Conservation (phyloP, 768 basidiomycete genomes). For the Paxillus involutus region DNA sequence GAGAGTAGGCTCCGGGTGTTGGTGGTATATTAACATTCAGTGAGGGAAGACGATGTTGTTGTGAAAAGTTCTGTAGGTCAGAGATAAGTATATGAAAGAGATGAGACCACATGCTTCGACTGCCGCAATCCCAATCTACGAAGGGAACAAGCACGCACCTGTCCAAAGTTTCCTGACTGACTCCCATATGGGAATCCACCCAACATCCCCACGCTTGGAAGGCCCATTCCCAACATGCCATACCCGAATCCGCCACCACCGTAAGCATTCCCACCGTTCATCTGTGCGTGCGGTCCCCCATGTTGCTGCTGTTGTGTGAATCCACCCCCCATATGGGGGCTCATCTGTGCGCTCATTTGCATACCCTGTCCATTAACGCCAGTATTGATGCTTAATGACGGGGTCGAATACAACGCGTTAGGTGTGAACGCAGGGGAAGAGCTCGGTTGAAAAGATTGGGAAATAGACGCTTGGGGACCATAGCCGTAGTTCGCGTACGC, state of each 20-base stretch:
- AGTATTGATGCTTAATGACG: slow-evolving; percentile 69
- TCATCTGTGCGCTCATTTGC: slow-evolving; percentile 58
- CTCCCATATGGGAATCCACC: slow-evolving; percentile 69
- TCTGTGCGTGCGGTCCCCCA: slow-evolving; percentile 33
- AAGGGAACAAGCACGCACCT: slow-evolving; percentile 39
- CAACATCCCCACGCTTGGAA: slow-evolving; percentile 72
- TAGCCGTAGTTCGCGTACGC: slow-evolving; percentile 88
- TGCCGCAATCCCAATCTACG: neutral
- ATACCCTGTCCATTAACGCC: slow-evolving; percentile 42
- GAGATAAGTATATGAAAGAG: slow-evolving; percentile 1
- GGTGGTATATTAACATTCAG: slow-evolving; percentile 67
- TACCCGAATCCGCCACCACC: slow-evolving; percentile 58
- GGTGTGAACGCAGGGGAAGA: slow-evolving; percentile 49
- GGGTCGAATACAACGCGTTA: slow-evolving; percentile 72
- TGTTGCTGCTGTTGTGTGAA: slow-evolving; percentile 47
- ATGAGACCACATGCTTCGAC: neutral
- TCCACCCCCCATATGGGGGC: slow-evolving; percentile 62
- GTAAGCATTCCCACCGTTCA: slow-evolving; percentile 53
- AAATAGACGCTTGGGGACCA: slow-evolving; percentile 67
- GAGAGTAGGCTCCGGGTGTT: slow-evolving; percentile 74
- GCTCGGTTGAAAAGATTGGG: slow-evolving; percentile 50
- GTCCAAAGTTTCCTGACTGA: slow-evolving; percentile 70
- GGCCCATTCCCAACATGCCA: slow-evolving; percentile 79
- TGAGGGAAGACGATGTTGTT: slow-evolving; percentile 57
- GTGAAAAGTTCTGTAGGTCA: slow-evolving; percentile 41